Percentiles rank a stretch among this genome's conserved stretches.
Conservation (phyloP, 31 red algal genomes). For the Pterothamnion heteromorphum region DNA sequence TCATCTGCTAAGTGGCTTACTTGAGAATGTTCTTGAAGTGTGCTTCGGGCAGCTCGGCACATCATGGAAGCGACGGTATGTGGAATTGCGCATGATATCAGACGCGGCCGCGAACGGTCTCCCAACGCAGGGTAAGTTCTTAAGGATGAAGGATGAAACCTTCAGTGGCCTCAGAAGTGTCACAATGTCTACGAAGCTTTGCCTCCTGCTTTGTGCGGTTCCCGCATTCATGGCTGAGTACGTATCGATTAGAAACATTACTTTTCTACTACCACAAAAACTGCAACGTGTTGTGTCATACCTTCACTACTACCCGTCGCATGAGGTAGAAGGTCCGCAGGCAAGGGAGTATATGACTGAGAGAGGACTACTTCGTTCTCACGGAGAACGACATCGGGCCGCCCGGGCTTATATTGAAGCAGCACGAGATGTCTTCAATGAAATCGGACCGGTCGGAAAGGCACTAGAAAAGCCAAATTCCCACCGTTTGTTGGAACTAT, state of each 20-base stretch:
- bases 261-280: neutral
- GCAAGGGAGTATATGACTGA: neutral
- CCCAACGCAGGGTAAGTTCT: neutral
- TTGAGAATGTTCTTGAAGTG: neutral
- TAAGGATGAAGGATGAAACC: neutral
- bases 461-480: neutral
- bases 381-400: neutral
- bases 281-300: neutral
- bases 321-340: neutral
- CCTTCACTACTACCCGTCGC: neutral
- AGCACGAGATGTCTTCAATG: neutral
- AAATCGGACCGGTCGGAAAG: neutral
- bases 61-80: neutral
- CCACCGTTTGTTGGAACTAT: neutral
- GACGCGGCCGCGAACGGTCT: neutral
- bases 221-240: neutral
- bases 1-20: neutral
- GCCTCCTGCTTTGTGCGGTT: neutral
- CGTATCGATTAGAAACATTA: neutral
- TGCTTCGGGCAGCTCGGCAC: neutral
- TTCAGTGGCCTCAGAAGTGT: neutral
- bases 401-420: neutral
- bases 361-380: neutral
- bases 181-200: neutral
- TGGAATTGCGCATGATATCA: neutral